Evolutionary conservation across 192 early-diverging fungal species (phyloP).

Genomic region (Backusella macrospora): DNA sequence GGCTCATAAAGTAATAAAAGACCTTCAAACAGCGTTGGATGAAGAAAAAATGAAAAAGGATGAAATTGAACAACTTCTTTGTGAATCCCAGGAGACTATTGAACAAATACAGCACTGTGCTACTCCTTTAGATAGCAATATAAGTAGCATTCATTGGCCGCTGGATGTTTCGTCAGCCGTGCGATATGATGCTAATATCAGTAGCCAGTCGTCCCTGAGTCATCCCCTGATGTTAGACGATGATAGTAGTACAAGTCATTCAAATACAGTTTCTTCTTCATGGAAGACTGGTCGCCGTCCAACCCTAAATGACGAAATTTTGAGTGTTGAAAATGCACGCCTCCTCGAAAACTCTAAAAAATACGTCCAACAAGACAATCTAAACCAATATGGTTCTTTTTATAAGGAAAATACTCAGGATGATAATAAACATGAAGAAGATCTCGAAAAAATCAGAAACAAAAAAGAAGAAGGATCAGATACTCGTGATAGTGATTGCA

Average conservation of each 20-base stretch:
- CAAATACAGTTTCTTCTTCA: background rate
- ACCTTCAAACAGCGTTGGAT: constrained; percentile 49
- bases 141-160: background rate
- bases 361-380: background rate
- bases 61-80: constrained; percentile 53
- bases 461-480: background rate
- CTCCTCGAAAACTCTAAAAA: constrained; percentile 3
- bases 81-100: constrained; percentile 59
- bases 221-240: background rate
- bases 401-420: background rate
- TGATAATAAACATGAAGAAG: background rate
- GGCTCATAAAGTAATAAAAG: constrained; percentile 53
- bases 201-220: constrained; percentile 4
- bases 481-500: background rate
- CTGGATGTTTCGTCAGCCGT: background rate
- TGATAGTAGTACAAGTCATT: constrained; percentile 7
- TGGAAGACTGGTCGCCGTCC: background rate
- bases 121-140: constrained; percentile 21
- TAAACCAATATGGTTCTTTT: constrained; percentile 3
- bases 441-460: background rate
- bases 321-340: constrained; percentile 4
- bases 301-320: constrained; percentile 12
- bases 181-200: constrained; percentile 9
- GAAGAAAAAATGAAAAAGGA: constrained; percentile 56
- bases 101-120: constrained; percentile 51